phyloP scores from a whole-genome alignment of 768 basidiomycete species.

The Krasilnikovozyma curviuscula region DNA sequence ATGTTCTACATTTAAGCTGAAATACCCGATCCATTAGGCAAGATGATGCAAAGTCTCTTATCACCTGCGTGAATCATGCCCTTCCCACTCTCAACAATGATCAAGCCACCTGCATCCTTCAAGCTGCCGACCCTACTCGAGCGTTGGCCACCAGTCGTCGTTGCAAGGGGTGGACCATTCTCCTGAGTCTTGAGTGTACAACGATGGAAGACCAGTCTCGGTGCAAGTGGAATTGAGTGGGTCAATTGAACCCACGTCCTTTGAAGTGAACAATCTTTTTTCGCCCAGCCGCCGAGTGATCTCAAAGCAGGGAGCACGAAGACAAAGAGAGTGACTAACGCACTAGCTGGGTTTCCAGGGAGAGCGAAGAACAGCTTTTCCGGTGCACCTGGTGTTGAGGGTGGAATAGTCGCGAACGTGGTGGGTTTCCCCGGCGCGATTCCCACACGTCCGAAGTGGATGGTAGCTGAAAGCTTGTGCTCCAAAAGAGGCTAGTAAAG shows the following conservation, averaged over 20 bases:
- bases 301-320: constrained; percentile 68
- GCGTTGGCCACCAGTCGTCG: constrained; percentile 69
- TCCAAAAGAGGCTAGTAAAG: constrained; percentile 48
- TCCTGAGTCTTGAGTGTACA: constrained; percentile 37
- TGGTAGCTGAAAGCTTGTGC: constrained; percentile 47
- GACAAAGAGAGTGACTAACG: constrained; percentile 64
- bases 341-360: constrained; percentile 75
- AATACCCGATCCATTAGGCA: too few species aligned
- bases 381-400: constrained; percentile 17
- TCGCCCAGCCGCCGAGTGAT: constrained; percentile 48
- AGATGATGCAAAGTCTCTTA: too few species aligned
- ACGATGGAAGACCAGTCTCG: constrained; percentile 66
- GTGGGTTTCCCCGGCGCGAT: constrained; percentile 58
- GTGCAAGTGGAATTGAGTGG: constrained; percentile 41
- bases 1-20: too few species aligned
- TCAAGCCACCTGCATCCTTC: constrained; percentile 59
- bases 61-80: too few species aligned
- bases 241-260: constrained; percentile 19
- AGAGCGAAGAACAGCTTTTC: constrained; percentile 59
- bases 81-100: constrained; percentile 19
- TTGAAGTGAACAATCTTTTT: constrained; percentile 19
- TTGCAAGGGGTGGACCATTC: constrained; percentile 38
- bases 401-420: constrained; percentile 62
- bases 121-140: constrained; percentile 66
- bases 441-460: constrained; percentile 70